Conservation (phyloP, 805 yeast genomes). For the Kazachstania psychrophila region DNA sequence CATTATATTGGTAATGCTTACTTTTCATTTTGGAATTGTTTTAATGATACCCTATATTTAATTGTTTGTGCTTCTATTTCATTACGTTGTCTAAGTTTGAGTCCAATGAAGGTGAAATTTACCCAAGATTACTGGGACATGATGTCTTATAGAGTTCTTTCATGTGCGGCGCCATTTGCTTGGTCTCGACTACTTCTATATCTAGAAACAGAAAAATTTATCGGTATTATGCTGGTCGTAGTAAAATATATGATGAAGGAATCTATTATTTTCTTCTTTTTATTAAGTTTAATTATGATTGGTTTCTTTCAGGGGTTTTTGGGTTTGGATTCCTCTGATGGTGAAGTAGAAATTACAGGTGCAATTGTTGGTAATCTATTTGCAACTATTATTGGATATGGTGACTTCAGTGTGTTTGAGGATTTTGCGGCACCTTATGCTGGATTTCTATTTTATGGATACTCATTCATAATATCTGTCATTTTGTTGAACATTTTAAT, state of each 20-base stretch:
- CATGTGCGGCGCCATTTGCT: conserved; percentile 78
- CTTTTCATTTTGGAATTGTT: conserved; percentile 68
- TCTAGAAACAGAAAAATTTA: conserved; percentile 70
- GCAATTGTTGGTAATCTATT: conserved; percentile 55
- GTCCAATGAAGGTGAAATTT: conserved; percentile 19
- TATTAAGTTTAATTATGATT: conserved; percentile 56
- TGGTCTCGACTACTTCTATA: conserved; percentile 72
- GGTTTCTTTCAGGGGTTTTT: conserved; percentile 84
- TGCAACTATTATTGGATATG: conserved; percentile 65
- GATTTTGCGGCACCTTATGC: conserved; percentile 82
- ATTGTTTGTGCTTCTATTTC: conserved; percentile 45
- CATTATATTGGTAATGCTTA: conserved; percentile 70
- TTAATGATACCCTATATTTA: conserved; percentile 61
- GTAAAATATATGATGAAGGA: conserved; percentile 81
- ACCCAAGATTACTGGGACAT: conserved; percentile 36
- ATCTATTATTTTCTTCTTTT: conserved; percentile 70
- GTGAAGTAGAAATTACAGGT: conserved; percentile 64
- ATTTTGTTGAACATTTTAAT: conserved; percentile 73
- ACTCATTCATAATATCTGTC: conserved; percentile 65
- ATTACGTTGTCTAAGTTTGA: conserved; percentile 38
- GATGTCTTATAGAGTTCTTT: conserved; percentile 57
- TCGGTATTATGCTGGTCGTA: conserved; percentile 84
- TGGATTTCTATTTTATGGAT: conserved; percentile 63
- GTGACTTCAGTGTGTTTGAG: conserved; percentile 60
- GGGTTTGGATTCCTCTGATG: conserved; percentile 83